phyloP scores from a whole-genome alignment of 1,139 yeast species.

The Saccharomyces hybrid region DNA sequence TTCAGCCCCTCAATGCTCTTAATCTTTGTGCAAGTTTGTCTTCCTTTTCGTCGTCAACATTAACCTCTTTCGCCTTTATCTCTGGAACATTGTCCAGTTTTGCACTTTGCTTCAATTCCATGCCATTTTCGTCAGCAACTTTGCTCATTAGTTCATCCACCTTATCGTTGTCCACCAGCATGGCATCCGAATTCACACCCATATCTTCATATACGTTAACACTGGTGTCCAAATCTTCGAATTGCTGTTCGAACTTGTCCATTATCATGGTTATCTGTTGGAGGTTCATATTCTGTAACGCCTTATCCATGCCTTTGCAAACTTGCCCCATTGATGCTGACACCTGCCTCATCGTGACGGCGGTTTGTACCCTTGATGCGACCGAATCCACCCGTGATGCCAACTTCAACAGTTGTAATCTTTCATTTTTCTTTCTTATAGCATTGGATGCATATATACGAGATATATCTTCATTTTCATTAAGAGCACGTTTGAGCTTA shows the following conservation, averaged over 20 bases:
- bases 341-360: conserved; percentile 92
- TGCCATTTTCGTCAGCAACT: conserved; percentile 96
- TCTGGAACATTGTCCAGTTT: conserved; percentile 51
- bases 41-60: conserved; percentile 68
- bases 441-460: conserved; percentile 94
- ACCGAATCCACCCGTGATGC: conserved; percentile 94
- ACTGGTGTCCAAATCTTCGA: conserved; percentile 91
- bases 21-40: conserved; percentile 81
- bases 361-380: conserved; percentile 92
- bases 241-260: conserved; percentile 95
- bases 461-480: conserved; percentile 76
- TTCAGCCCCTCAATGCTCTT: conserved; percentile 57
- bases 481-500: conserved; percentile 64
- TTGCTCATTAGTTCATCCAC: conserved; percentile 87
- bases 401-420: conserved; percentile 70
- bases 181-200: conserved; percentile 81
- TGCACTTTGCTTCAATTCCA: conserved; percentile 69
- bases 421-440: conserved; percentile 81
- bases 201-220: conserved; percentile 90
- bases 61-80: conserved; percentile 28
- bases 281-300: conserved; percentile 90
- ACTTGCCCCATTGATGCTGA: conserved; percentile 92
- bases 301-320: conserved; percentile 92
- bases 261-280: conserved; percentile 87
- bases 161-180: conserved; percentile 75